A percentile compares a stretch with the other conserved stretches of the same genome.
Evolutionary conservation across 2,329 filamentous ascomycete genomes (phyloP).

Genomic region (Phyllosticta capitalensis): DNA sequence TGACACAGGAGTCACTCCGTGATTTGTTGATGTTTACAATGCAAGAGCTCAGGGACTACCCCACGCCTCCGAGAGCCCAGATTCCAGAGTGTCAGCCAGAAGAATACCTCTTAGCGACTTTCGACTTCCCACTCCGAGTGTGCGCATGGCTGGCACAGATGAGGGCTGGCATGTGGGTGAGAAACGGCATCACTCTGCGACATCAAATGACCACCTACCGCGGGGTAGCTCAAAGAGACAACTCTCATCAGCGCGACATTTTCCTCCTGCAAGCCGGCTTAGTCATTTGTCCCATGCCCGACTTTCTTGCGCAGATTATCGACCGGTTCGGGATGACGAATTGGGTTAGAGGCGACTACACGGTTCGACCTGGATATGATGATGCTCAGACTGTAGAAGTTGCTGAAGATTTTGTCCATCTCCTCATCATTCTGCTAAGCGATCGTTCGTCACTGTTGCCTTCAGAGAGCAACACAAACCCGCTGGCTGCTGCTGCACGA

Average conservation of each 20-base stretch:
- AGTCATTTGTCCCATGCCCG: slow-evolving; percentile 72
- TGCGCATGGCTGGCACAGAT: slow-evolving; percentile 97
- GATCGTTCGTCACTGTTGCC: slow-evolving; percentile 75
- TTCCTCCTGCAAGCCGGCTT: slow-evolving; percentile 87
- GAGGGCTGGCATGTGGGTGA: slow-evolving; percentile 97
- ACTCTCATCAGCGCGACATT: slow-evolving; percentile 89
- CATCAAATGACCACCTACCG: slow-evolving; percentile 94
- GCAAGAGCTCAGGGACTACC: slow-evolving; percentile 57
- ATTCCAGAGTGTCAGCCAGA: slow-evolving; percentile 54
- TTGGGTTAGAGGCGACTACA: slow-evolving; percentile 80
- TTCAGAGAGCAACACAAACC: slow-evolving; percentile 53
- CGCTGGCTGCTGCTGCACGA: slow-evolving; percentile 63
- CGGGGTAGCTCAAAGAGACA: slow-evolving; percentile 78
- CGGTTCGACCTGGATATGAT: slow-evolving; percentile 63
- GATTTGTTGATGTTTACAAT: slow-evolving; percentile 62
- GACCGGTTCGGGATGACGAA: slow-evolving; percentile 82
- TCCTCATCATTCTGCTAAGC: slow-evolving; percentile 82
- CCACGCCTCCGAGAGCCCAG: slow-evolving; percentile 49
- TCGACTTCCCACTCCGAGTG: slow-evolving; percentile 87
- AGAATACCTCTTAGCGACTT: slow-evolving; percentile 75
- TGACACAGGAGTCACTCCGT: slow-evolving; percentile 58
- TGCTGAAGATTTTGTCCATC: slow-evolving; percentile 89
- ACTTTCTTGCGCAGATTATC: slow-evolving; percentile 79
- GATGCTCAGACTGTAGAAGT: slow-evolving; percentile 84
- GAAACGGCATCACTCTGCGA: slow-evolving; percentile 89